Evolutionary conservation across 2,329 filamentous ascomycete species (phyloP).

Genomic region (Sporothrix brunneoviolacea): DNA sequence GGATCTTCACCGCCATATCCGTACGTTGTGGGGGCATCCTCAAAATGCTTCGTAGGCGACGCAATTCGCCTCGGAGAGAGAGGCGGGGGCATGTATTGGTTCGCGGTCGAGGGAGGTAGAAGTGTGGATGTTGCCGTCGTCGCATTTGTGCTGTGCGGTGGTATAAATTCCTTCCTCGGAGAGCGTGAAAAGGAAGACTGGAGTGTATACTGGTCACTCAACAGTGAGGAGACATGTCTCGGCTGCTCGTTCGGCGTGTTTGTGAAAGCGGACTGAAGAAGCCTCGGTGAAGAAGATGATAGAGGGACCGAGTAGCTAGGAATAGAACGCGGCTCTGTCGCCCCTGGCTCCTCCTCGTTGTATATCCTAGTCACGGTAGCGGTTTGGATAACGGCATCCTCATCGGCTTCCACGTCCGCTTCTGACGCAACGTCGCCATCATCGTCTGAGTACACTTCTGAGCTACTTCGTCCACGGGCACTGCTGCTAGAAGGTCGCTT

Average conservation of each 20-base stretch:
- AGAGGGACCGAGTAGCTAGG: slow-evolving; percentile 23
- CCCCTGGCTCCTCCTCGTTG: slow-evolving; percentile 29
- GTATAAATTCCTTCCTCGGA: slow-evolving; percentile 33
- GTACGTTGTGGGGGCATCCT: background rate
- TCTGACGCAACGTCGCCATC: background rate
- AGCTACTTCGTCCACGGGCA: slow-evolving; percentile 16
- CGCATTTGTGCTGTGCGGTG: slow-evolving; percentile 21
- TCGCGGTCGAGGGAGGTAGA: slow-evolving; percentile 42
- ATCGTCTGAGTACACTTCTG: slow-evolving; percentile 24
- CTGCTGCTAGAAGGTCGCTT: slow-evolving; percentile 53
- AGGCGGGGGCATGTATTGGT: slow-evolving; percentile 61
- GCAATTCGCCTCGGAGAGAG: slow-evolving; percentile 54
- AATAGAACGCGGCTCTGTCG: slow-evolving; percentile 19
- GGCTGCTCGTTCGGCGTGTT: slow-evolving; percentile 20
- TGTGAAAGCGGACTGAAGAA: slow-evolving; percentile 22
- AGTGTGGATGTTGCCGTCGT: slow-evolving; percentile 22
- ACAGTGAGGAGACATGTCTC: slow-evolving; percentile 24
- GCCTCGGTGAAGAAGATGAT: slow-evolving; percentile 19
- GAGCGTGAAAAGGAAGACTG: slow-evolving; percentile 51
- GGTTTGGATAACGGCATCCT: slow-evolving; percentile 43
- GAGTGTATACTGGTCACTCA: slow-evolving; percentile 31
- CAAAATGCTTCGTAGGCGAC: background rate
- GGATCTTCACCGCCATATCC: slow-evolving; percentile 1
- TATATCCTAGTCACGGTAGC: slow-evolving; percentile 46
- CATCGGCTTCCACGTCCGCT: slow-evolving; percentile 6